These are phyloP conservation scores for Diutina neorugosa DNA, from an alignment of 1,139 yeast genomes.

Conservation along the genomic window DNA sequence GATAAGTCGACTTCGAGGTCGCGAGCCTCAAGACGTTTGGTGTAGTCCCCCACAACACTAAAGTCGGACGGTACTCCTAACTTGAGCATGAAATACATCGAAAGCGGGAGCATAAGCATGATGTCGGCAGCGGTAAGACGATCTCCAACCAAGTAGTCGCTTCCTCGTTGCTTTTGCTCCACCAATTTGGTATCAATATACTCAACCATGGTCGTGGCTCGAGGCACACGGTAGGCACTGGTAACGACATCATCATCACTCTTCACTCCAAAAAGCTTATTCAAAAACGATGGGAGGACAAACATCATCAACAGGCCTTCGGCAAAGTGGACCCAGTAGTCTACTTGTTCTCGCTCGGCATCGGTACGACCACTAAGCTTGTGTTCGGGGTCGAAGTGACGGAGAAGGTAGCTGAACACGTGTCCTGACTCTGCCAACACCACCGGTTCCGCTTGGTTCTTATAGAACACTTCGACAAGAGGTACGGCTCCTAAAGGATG, in stretches of 20 bases:
- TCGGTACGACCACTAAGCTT: conserved; percentile 6
- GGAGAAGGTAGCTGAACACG: conserved; percentile 8
- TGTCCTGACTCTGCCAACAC: conserved; percentile 9
- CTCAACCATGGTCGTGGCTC: conserved; percentile 11
- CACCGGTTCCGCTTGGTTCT: conserved; percentile 19
- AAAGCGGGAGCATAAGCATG: conserved; percentile 31
- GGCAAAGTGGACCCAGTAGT: conserved; percentile 9
- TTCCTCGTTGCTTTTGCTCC: conserved; percentile 23
- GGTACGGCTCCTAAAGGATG: conserved; percentile 53
- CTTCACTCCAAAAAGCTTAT: conserved; percentile 8
- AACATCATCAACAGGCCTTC: conserved; percentile 10
- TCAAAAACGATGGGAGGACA: conserved; percentile 7
- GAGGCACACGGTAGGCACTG: conserved; percentile 9
- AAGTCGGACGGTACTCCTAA: not conserved
- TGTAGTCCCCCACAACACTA: not conserved
- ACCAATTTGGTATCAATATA: conserved; percentile 28
- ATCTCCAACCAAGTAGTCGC: conserved; percentile 38
- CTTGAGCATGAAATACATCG: not conserved
- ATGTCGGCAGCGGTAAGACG: conserved; percentile 50
- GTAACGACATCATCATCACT: conserved; percentile 7
- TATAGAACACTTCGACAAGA: conserved; percentile 31
- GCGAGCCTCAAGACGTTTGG: not conserved
- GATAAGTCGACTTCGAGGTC: not conserved
- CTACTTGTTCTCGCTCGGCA: conserved; percentile 7
- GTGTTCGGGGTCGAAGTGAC: conserved; percentile 8